Evolutionary conservation across 2,329 filamentous ascomycete species (phyloP).

Genomic region (Lasiodiplodia sp.): DNA sequence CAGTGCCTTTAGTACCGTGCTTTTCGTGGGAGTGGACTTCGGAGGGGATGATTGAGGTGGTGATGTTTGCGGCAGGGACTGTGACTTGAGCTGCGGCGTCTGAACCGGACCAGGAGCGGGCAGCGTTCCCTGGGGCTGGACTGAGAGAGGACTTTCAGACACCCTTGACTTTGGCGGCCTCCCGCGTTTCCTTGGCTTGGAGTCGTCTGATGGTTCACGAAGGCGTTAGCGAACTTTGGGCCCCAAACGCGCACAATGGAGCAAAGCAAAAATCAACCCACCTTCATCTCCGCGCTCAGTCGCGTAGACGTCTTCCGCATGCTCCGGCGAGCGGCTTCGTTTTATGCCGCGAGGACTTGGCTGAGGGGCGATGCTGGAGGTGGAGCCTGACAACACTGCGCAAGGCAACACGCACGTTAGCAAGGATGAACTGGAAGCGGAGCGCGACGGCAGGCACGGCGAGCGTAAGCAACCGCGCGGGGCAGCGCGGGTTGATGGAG

Average conservation of each 20-base stretch:
- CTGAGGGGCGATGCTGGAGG: conserved; percentile 44
- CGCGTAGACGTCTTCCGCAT: conserved; percentile 42
- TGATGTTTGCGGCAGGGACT: conserved; percentile 58
- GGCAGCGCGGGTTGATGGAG: conserved; percentile 1
- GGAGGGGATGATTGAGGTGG: conserved; percentile 70
- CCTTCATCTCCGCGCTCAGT: conserved; percentile 43
- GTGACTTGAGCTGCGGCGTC: conserved; percentile 63
- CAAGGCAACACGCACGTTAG: conserved; percentile 30
- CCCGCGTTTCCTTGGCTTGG: conserved; percentile 53
- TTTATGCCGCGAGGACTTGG: conserved; percentile 47
- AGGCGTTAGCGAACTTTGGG: conserved; percentile 3
- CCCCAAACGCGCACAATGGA: neutral
- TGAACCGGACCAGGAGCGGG: conserved; percentile 54
- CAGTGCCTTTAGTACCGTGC: conserved; percentile 83
- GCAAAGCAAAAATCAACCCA: conserved; percentile 33
- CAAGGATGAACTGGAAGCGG: neutral
- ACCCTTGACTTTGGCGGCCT: conserved; percentile 69
- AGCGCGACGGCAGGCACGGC: conserved; percentile 9
- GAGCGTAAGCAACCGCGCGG: conserved; percentile 8
- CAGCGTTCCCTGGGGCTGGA: conserved; percentile 61
- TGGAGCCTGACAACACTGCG: conserved; percentile 41
- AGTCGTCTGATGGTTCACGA: conserved; percentile 37
- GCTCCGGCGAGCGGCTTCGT: conserved; percentile 51
- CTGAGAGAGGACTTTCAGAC: conserved; percentile 64
- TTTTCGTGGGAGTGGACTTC: conserved; percentile 81